A percentile compares a stretch with the other conserved stretches of the same genome.
Conservation (phyloP, 2,329 filamentous ascomycete genomes). For the Neurospora sp. region DNA sequence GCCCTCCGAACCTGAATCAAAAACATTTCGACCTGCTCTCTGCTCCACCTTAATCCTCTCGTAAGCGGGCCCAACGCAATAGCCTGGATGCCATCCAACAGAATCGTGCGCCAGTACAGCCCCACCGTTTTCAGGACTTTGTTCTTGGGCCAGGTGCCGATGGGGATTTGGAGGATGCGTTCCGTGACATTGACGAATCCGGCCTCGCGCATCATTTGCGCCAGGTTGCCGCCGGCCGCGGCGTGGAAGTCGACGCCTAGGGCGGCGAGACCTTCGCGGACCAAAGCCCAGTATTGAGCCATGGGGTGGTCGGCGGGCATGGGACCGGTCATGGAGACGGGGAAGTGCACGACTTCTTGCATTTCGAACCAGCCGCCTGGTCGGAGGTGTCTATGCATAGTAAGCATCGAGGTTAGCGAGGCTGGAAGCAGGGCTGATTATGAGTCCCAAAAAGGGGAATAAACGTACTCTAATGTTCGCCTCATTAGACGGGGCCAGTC, state of each 20-base stretch:
- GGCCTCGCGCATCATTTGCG: slow-evolving; percentile 25
- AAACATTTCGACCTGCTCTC: slow-evolving; percentile 26
- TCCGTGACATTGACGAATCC: slow-evolving; percentile 36
- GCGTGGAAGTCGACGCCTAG: slow-evolving; percentile 31
- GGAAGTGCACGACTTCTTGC: slow-evolving; percentile 33
- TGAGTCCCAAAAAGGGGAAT: background rate
- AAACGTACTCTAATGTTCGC: slow-evolving; percentile 34
- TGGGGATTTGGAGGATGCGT: slow-evolving; percentile 33
- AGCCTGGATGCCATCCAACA: slow-evolving; percentile 31
- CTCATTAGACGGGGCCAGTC: slow-evolving; percentile 42
- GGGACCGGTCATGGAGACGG: slow-evolving; percentile 32
- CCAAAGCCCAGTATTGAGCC: slow-evolving; percentile 24
- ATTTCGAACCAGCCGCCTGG: slow-evolving; percentile 44
- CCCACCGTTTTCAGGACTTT: slow-evolving; percentile 31
- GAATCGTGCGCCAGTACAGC: slow-evolving; percentile 32
- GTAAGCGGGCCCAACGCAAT: slow-evolving; percentile 31
- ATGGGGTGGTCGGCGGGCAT: slow-evolving; percentile 33
- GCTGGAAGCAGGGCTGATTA: background rate
- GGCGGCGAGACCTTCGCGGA: slow-evolving; percentile 22
- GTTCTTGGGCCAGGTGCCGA: slow-evolving; percentile 37
- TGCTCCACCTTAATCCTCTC: slow-evolving; percentile 25
- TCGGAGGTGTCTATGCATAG: slow-evolving; percentile 26
- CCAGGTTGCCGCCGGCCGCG: slow-evolving; percentile 23
- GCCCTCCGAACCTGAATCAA: slow-evolving; percentile 25
- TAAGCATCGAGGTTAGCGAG: background rate